phyloP scores from a whole-genome alignment of 129 eudicot species.

The Rutidosis leptorrhynchoides region DNA sequence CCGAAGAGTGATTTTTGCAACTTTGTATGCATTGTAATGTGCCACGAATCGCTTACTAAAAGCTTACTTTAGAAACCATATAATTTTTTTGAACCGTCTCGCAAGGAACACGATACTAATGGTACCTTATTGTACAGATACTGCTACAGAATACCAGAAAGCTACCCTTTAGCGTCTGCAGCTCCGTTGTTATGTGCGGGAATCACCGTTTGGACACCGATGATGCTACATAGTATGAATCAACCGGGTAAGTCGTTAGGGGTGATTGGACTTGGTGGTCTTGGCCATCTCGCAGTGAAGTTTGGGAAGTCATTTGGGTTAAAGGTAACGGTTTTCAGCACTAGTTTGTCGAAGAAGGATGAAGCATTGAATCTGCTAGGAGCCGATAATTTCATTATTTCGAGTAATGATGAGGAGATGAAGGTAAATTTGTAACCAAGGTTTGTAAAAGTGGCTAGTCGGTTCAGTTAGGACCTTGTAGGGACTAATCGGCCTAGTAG shows the following conservation, averaged over 20 bases:
- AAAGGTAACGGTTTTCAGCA: constrained; percentile 76
- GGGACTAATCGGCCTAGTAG: constrained; percentile 89
- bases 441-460: too few species aligned
- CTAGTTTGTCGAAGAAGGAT: constrained; percentile 72
- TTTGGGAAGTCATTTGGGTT: constrained; percentile 91
- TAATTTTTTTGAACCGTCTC: too few species aligned
- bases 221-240: constrained; percentile 70
- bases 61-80: too few species aligned
- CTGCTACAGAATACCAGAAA: constrained; percentile 71
- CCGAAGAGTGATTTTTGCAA: too few species aligned
- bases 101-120: too few species aligned
- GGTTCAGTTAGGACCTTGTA: too few species aligned
- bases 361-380: constrained; percentile 68
- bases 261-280: constrained; percentile 93
- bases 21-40: too few species aligned
- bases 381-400: constrained; percentile 70
- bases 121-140: constrained; percentile 43
- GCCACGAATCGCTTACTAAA: too few species aligned
- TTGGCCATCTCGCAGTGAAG: constrained; percentile 91
- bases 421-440: constrained; percentile 28
- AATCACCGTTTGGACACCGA: constrained; percentile 92
- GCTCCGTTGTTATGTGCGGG: constrained; percentile 97
- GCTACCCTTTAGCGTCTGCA: constrained; percentile 61
- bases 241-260: constrained; percentile 52
- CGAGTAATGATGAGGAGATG: constrained; percentile 71